Conservation (phyloP, 371 early-diverging fungal genomes). For the Mortierella sp. region DNA sequence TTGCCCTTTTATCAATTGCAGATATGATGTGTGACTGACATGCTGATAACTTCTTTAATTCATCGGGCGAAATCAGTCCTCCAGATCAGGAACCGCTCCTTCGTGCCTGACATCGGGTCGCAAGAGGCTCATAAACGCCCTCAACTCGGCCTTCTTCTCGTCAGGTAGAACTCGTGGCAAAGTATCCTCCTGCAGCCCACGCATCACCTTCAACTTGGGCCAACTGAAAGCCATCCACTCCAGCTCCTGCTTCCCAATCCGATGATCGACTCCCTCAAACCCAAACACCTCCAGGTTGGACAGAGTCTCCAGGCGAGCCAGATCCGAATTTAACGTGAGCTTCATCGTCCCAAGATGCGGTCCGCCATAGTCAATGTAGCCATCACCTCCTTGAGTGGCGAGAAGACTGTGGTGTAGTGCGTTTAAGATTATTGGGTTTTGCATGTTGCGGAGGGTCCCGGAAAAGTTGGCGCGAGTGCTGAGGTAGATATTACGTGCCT, state of each 20-base stretch:
- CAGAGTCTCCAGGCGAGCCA: conserved; percentile 9
- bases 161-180: background rate
- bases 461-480: background rate
- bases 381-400: background rate
- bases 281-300: conserved; percentile 14
- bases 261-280: background rate
- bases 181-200: conserved; percentile 6
- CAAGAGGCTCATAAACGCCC: conserved; percentile 8
- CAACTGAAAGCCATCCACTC: conserved; percentile 19
- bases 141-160: background rate
- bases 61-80: background rate
- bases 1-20: background rate
- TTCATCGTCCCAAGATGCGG: conserved; percentile 1
- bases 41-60: background rate
- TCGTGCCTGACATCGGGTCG: conserved; percentile 16
- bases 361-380: conserved; percentile 1
- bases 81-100: background rate
- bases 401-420: background rate
- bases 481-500: background rate
- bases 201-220: conserved; percentile 17
- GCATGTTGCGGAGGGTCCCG: background rate
- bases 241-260: conserved; percentile 12
- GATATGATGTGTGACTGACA: background rate
- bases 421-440: background rate
- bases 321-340: background rate